phyloP scores from a whole-genome alignment of 345 rosid genomes.

The Kandelia obovata region DNA sequence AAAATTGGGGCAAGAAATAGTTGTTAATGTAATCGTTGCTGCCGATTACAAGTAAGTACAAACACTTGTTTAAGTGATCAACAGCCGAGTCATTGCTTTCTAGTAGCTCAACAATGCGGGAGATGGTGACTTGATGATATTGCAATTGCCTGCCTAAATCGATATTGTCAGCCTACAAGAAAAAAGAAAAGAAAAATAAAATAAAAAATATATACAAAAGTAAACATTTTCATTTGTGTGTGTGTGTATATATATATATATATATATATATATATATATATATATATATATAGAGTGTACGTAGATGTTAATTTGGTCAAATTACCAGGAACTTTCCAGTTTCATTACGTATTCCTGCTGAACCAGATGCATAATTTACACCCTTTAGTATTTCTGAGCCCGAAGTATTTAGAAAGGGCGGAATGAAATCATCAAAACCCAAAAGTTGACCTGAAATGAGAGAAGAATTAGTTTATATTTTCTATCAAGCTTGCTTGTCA shows the following conservation, averaged over 20 bases:
- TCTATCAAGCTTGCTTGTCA: too few relatives aligned
- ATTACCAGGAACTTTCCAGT: slow-evolving; percentile 14
- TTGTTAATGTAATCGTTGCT: slow-evolving; percentile 27
- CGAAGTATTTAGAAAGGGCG: neutral
- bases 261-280: too few relatives aligned
- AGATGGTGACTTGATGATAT: slow-evolving; percentile 14
- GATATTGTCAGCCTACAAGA: slow-evolving; percentile 9
- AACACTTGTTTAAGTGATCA: slow-evolving; percentile 2
- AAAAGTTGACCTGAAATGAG: slow-evolving; percentile 10
- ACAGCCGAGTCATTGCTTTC: slow-evolving; percentile 8
- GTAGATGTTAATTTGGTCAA: neutral
- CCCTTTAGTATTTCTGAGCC: slow-evolving; percentile 8
- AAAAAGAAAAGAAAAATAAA: neutral
- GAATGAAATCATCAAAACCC: slow-evolving; percentile 11
- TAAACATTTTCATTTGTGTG: neutral
- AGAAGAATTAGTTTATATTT: too few relatives aligned
- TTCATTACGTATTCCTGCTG: slow-evolving; percentile 15
- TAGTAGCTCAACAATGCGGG: slow-evolving; percentile 5
- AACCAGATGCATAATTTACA: slow-evolving; percentile 21
- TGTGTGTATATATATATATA: neutral
- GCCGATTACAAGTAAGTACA: slow-evolving; percentile 21
- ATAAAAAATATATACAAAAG: neutral
- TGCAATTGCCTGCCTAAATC: slow-evolving; percentile 8
- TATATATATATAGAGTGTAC: neutral
- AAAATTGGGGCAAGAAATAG: slow-evolving; percentile 7